Percentiles rank a stretch among this genome's conserved stretches.
Evolutionary conservation across 2,329 filamentous ascomycete species (phyloP).

Genomic region (Macrophomina pseudophaseolina): DNA sequence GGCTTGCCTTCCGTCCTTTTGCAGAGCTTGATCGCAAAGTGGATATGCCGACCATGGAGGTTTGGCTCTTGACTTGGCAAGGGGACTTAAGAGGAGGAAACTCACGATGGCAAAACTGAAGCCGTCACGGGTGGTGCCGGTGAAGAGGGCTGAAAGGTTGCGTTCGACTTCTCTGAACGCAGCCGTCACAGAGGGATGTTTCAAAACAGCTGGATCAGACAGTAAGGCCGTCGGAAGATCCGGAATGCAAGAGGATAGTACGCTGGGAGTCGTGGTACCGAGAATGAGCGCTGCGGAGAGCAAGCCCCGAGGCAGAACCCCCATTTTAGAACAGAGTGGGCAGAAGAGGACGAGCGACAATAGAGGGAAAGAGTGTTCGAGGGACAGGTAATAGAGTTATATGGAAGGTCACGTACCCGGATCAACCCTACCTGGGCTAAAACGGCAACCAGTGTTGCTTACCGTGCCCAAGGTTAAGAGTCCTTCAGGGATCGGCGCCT

Average conservation of each 20-base stretch:
- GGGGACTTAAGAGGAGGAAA: constrained; percentile 4
- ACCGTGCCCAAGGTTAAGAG: background rate
- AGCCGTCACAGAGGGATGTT: constrained; percentile 33
- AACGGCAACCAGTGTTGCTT: background rate
- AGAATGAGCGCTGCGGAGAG: background rate
- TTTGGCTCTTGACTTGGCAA: no score
- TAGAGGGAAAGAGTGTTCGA: background rate
- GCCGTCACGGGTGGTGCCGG: constrained; percentile 36
- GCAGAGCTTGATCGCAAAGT: background rate
- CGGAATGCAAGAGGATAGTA: constrained; percentile 34
- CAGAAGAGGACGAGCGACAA: background rate
- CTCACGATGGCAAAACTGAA: constrained; percentile 39
- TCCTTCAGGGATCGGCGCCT: background rate
- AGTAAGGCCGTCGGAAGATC: constrained; percentile 35
- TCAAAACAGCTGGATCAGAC: constrained; percentile 30
- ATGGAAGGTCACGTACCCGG: background rate
- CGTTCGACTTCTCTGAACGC: constrained; percentile 35
- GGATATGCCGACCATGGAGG: background rate
- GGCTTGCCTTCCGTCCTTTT: no score
- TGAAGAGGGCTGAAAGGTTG: constrained; percentile 32
- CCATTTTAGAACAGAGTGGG: background rate
- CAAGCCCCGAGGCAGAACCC: background rate
- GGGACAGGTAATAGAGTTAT: background rate
- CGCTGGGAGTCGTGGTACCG: background rate
- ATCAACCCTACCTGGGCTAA: background rate